Percentiles rank a stretch among this genome's conserved stretches.
Conservation (phyloP, 306 rosid genomes). For the Lupinus albus region DNA sequence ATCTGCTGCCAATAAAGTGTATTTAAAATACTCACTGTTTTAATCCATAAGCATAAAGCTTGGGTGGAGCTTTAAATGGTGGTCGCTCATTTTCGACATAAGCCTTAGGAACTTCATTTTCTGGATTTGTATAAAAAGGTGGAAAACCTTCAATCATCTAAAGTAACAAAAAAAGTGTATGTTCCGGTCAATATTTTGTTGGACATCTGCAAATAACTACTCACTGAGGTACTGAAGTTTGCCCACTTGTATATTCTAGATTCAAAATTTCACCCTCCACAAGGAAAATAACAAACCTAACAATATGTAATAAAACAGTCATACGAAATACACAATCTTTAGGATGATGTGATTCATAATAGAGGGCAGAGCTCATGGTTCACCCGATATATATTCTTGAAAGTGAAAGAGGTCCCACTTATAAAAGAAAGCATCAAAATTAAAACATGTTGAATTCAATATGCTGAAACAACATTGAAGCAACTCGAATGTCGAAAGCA, state of each 20-base stretch:
- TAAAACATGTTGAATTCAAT: conserved; percentile 19
- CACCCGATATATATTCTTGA: conserved; percentile 10
- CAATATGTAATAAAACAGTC: not conserved
- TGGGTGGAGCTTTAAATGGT: conserved; percentile 46
- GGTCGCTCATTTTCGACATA: conserved; percentile 57
- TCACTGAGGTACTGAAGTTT: not conserved
- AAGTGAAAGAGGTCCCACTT: conserved; percentile 4
- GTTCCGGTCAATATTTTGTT: conserved; percentile 31
- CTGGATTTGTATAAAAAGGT: conserved; percentile 49
- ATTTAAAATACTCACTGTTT: conserved; percentile 48
- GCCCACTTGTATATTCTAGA: conserved; percentile 33
- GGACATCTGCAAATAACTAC: conserved; percentile 33
- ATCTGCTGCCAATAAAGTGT: conserved; percentile 19
- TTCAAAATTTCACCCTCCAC: conserved; percentile 2
- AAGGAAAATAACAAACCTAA: conserved; percentile 20
- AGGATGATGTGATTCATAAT: not conserved
- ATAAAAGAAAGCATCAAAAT: conserved; percentile 4
- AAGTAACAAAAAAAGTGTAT: conserved; percentile 36
- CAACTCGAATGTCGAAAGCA: conserved; percentile 26
- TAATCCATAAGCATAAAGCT: conserved; percentile 54
- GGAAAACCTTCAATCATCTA: conserved; percentile 65
- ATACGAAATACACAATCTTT: conserved; percentile 1
- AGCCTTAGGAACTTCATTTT: conserved; percentile 58
- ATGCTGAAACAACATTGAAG: conserved; percentile 16
- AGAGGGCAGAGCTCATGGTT: conserved; percentile 3